A percentile compares a stretch with the other conserved stretches of the same genome.
Evolutionary conservation across 495 filamentous ascomycete genomes (phyloP).

Genomic region (Physcia stellaris): DNA sequence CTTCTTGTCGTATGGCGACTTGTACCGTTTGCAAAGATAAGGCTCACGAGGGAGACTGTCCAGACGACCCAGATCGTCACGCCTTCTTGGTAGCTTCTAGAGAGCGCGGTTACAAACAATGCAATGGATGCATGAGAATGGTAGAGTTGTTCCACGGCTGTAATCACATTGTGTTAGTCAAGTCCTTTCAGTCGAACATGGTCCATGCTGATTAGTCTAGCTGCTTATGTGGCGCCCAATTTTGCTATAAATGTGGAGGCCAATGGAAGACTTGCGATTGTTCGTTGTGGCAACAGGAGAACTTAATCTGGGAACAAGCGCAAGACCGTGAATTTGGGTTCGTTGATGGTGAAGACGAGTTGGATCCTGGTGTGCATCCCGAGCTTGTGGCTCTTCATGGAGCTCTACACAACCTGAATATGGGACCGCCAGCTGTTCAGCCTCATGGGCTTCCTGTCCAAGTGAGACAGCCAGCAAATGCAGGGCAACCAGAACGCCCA

Average conservation of each 20-base stretch:
- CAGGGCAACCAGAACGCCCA: too few relatives aligned
- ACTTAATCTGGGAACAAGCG: too few relatives aligned
- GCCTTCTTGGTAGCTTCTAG: slow-evolving; percentile 22
- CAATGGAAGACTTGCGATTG: slow-evolving; percentile 39
- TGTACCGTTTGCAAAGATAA: slow-evolving; percentile 34
- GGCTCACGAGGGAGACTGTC: slow-evolving; percentile 29
- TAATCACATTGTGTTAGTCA: slow-evolving; percentile 35
- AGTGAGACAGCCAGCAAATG: too few relatives aligned
- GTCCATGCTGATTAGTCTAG: slow-evolving; percentile 15
- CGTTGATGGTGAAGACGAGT: too few relatives aligned
- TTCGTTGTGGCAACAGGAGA: slow-evolving; percentile 24
- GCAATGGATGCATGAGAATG: slow-evolving; percentile 22
- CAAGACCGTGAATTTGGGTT: too few relatives aligned
- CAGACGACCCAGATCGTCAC: slow-evolving; percentile 22
- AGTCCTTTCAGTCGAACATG: slow-evolving; percentile 1
- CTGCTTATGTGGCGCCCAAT: slow-evolving; percentile 38
- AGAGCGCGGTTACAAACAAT: slow-evolving; percentile 29
- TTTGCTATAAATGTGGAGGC: slow-evolving; percentile 43
- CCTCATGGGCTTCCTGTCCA: too few relatives aligned
- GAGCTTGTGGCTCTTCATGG: too few relatives aligned
- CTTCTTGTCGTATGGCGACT: slow-evolving; percentile 23
- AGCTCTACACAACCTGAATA: too few relatives aligned
- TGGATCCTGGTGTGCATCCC: too few relatives aligned
- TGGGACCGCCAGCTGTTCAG: too few relatives aligned
- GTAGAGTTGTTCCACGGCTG: slow-evolving; percentile 32